Conservation (phyloP, 192 early-diverging fungal genomes). For the Podila epicladia region DNA sequence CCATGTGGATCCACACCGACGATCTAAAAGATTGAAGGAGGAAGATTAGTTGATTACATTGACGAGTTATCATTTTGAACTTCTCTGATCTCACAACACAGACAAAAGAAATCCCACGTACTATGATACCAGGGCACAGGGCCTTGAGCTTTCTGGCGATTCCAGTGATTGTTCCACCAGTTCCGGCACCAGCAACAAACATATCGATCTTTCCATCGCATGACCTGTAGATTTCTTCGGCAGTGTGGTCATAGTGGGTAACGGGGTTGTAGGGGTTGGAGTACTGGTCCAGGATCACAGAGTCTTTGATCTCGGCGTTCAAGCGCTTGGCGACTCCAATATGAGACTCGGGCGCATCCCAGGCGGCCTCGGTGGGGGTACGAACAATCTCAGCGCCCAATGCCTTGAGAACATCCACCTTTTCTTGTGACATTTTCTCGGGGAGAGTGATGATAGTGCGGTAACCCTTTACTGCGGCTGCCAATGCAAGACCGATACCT, state of each 20-base stretch:
- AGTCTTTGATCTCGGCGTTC: constrained; percentile 92
- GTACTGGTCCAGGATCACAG: constrained; percentile 96
- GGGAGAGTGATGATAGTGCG: constrained; percentile 95
- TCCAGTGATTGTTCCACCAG: constrained; percentile 95
- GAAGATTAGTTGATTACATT: not conserved
- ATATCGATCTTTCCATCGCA: constrained; percentile 92
- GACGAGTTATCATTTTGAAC: not conserved
- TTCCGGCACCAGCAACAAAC: constrained; percentile 92
- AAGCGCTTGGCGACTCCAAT: constrained; percentile 93
- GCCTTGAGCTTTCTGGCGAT: constrained; percentile 94
- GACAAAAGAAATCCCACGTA: constrained; percentile 17
- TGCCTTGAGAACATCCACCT: constrained; percentile 96
- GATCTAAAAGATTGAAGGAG: constrained; percentile 50
- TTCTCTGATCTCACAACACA: not conserved
- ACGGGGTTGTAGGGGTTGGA: constrained; percentile 94
- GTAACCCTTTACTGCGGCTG: constrained; percentile 98
- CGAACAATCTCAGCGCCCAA: constrained; percentile 96
- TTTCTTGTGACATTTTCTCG: constrained; percentile 99
- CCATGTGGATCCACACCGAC: constrained; percentile 93
- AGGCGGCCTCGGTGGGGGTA: constrained; percentile 98
- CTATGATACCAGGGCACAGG: constrained; percentile 78
- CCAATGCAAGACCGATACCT: constrained; percentile 90
- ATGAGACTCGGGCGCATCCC: constrained; percentile 97
- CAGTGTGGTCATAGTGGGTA: constrained; percentile 92
- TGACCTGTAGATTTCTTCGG: constrained; percentile 75